These are phyloP conservation scores for Pterulicium gracile DNA, from an alignment of 1,284 basidiomycete genomes.

Conservation along the genomic window DNA sequence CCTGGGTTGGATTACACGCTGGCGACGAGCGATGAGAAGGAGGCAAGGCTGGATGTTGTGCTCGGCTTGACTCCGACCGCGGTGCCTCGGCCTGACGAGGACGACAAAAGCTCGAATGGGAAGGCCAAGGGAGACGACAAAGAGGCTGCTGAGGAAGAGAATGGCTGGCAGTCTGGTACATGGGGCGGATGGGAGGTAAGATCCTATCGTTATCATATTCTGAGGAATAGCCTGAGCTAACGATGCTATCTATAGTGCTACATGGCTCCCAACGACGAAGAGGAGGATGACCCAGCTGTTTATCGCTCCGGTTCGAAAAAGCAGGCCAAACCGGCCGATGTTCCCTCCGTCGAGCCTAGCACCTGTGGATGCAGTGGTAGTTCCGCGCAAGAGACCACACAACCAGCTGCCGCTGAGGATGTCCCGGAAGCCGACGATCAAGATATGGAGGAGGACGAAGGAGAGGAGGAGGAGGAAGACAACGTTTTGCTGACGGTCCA, in stretches of 20 bases:
- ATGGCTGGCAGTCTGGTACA: conserved; percentile 68
- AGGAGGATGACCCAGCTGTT: conserved; percentile 82
- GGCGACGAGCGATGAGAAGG: conserved; percentile 79
- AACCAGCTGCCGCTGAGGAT: conserved; percentile 8
- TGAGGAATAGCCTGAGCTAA: not conserved
- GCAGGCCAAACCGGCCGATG: conserved; percentile 22
- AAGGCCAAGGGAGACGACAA: conserved; percentile 17
- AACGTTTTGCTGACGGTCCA: conserved; percentile 84
- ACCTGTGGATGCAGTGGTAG: not conserved
- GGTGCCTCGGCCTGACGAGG: conserved; percentile 21
- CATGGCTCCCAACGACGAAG: conserved; percentile 88
- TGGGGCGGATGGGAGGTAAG: conserved; percentile 92
- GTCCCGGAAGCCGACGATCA: conserved; percentile 5
- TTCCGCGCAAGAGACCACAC: conserved; percentile 3
- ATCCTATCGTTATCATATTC: conserved; percentile 10
- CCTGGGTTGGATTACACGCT: conserved; percentile 95
- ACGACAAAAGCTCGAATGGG: conserved; percentile 23
- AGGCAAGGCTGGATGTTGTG: conserved; percentile 79
- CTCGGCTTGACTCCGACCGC: conserved; percentile 83
- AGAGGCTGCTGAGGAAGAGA: conserved; percentile 15
- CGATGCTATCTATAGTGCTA: conserved; percentile 55
- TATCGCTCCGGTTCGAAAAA: conserved; percentile 66
- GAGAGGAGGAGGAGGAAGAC: conserved; percentile 65
- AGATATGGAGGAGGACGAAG: conserved; percentile 22
- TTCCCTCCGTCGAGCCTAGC: no score